Evolutionary conservation across 495 filamentous ascomycete species (phyloP), one percentile per base, ranked within the genome.

Genomic region (Platismatia glauca): DNA sequence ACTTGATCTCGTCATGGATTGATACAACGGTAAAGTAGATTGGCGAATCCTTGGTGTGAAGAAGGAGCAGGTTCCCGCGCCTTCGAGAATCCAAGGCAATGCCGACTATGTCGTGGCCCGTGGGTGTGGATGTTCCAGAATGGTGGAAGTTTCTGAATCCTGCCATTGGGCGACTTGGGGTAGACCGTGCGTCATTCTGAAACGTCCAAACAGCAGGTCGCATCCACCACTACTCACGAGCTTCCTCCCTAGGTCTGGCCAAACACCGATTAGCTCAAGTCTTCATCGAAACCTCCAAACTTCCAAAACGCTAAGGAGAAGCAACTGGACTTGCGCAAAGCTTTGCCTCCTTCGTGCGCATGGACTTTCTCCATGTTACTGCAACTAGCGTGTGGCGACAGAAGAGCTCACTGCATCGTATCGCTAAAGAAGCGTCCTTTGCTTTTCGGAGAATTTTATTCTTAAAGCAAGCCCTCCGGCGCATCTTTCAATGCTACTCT

Each of bases 371-470:
- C 22, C 33, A 50, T 43, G 2, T 20, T 39, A 9, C 43, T 34
- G 29, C 5, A 53, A 18, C 3, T 33, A 53, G 50, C 29, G 50
- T 53, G 27, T 12, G 50, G 33, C 29, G 50, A 50, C 12, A n/a
- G n/a, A n/a, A n/a, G n/a, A n/a, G n/a, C n/a, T n/a, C n/a, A n/a
- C n/a, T n/a, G n/a, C n/a, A n/a, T n/a, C n/a, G n/a, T n/a, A n/a
- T n/a, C n/a, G n/a, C n/a, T n/a, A n/a, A n/a, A n/a, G n/a, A n/a
- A n/a, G n/a, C n/a, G n/a, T n/a, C 18, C 37, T 31, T 27, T 55
- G 39, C 22, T 41, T 63, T 27, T 66, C 64, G 64, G 60, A 62
- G 60, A 66, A 59, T 63, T 65, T 48, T 0, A 33, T 58, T 22
- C 55, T 43, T 34, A 38, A 41, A 33, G 50, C 29, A 53, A 33